Evolutionary conservation across 2,329 filamentous ascomycete genomes (phyloP).

Genomic region (Plenodomus lindquistii): DNA sequence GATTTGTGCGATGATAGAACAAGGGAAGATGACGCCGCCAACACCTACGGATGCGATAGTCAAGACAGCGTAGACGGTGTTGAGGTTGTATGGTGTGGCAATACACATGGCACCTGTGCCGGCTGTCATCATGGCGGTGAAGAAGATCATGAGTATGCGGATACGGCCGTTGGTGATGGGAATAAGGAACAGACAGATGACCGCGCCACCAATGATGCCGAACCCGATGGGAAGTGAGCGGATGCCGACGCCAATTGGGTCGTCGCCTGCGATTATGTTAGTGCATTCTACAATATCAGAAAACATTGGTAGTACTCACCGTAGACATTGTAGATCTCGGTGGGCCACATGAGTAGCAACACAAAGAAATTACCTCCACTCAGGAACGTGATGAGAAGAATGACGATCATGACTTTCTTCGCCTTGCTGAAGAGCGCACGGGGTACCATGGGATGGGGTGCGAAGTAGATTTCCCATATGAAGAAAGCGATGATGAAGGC

Average conservation of each 20-base stretch:
- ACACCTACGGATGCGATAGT: constrained; percentile 66
- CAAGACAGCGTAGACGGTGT: constrained; percentile 61
- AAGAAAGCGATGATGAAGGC: constrained; percentile 54
- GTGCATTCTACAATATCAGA: neutral
- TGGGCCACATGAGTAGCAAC: constrained; percentile 42
- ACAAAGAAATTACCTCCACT: constrained; percentile 42
- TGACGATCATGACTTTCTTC: constrained; percentile 35
- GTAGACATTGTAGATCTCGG: constrained; percentile 40
- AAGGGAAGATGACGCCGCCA: constrained; percentile 69
- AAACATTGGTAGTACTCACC: constrained; percentile 12
- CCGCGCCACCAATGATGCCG: constrained; percentile 64
- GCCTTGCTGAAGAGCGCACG: constrained; percentile 34
- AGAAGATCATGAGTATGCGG: constrained; percentile 62
- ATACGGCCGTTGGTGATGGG: constrained; percentile 62
- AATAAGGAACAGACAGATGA: constrained; percentile 61
- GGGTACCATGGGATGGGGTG: constrained; percentile 52
- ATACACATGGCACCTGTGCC: constrained; percentile 61
- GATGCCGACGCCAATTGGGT: constrained; percentile 66
- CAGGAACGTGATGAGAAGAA: constrained; percentile 40
- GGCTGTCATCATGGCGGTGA: constrained; percentile 67
- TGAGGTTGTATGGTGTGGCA: constrained; percentile 57
- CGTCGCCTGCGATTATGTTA: constrained; percentile 48
- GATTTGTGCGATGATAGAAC: constrained; percentile 69
- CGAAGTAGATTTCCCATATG: constrained; percentile 51
- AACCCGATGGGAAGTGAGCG: constrained; percentile 68